These are phyloP conservation scores for Prunus mume DNA, from an alignment of 306 rosid genomes.

Conservation along the genomic window DNA sequence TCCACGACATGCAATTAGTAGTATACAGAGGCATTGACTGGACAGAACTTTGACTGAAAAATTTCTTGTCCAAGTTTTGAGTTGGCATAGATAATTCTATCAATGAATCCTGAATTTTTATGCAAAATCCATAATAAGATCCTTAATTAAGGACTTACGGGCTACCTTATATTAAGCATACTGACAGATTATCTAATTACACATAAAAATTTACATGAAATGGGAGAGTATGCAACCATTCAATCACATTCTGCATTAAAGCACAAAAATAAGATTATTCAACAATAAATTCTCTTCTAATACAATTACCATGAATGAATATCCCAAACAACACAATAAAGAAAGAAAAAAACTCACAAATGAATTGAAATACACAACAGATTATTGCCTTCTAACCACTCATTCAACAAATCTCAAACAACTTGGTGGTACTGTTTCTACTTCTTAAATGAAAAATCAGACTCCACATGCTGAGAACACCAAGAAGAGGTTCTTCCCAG, in stretches of 20 bases:
- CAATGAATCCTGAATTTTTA: slow-evolving; percentile 3
- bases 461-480: slow-evolving; percentile 6
- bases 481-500: neutral
- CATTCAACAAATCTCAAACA: neutral
- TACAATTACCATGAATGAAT: neutral
- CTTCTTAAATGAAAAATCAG: neutral
- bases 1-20: slow-evolving; percentile 18
- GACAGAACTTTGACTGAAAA: neutral
- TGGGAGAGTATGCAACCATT: neutral
- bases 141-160: neutral
- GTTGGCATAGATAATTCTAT: slow-evolving; percentile 17
- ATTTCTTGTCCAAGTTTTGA: slow-evolving; percentile 17
- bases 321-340: neutral
- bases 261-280: neutral
- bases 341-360: neutral
- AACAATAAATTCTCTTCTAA: neutral
- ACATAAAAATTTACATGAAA: neutral
- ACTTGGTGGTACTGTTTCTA: neutral
- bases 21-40: slow-evolving; percentile 17
- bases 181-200: neutral
- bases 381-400: neutral
- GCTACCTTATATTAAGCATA: neutral
- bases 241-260: neutral
- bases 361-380: neutral
- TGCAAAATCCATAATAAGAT: slow-evolving; percentile 1